These are phyloP conservation scores for Dendrocalamus latiflorus DNA, from an alignment of 202 grass and related monocot species.

Conservation along the genomic window DNA sequence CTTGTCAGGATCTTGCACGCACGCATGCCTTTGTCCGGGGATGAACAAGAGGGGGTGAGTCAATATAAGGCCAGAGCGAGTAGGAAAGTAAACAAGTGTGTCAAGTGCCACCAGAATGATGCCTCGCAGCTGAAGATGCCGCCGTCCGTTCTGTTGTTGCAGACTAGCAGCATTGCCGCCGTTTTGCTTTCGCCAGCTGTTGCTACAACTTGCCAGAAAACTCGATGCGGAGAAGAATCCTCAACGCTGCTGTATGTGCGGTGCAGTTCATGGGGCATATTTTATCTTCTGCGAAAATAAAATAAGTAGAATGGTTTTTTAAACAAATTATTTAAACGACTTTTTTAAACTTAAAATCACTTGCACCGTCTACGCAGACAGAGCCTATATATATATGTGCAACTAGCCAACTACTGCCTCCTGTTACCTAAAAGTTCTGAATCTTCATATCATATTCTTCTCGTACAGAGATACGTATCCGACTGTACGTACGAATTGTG, in stretches of 20 bases:
- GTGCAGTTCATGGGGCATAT: too few relatives aligned
- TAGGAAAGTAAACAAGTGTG: background rate
- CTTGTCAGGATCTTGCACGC: background rate
- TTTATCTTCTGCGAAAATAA: too few relatives aligned
- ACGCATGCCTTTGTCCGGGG: background rate
- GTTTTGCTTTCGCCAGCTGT: background rate
- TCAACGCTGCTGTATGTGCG: background rate
- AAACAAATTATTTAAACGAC: too few relatives aligned
- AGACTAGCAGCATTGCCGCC: background rate
- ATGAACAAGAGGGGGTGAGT: background rate
- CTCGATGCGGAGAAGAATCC: background rate
- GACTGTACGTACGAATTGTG: too few relatives aligned
- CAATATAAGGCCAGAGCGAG: background rate
- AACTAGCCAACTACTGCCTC: too few relatives aligned
- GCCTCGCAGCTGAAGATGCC: background rate
- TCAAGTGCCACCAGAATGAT: too few relatives aligned
- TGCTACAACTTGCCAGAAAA: background rate
- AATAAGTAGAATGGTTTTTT: too few relatives aligned
- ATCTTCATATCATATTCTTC: background rate
- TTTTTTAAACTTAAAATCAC: too few relatives aligned
- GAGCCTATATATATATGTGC: too few relatives aligned
- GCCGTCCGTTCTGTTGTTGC: background rate
- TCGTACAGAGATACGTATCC: background rate
- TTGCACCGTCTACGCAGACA: too few relatives aligned
- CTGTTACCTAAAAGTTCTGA: background rate